Evolutionary conservation across 768 basidiomycete genomes (phyloP), one percentile per base, ranked within the genome.

Genomic region (Pleurotus tuoliensis): DNA sequence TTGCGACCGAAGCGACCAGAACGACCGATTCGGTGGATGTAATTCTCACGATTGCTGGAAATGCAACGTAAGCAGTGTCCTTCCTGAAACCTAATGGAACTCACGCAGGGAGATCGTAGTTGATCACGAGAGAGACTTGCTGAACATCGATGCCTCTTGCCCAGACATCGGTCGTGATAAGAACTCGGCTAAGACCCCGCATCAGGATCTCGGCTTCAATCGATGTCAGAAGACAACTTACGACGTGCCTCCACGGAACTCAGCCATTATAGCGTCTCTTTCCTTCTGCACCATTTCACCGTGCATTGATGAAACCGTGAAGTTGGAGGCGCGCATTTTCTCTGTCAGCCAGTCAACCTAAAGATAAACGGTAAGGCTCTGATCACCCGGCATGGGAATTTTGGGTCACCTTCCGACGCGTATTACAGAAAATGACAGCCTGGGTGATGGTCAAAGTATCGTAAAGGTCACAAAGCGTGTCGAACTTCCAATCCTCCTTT

Each of bases 401-500:
- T 41, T n/a, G 7, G 27, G 38, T 38, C 16, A 90, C 95, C 89
- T 98, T 98, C 77, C 95, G 82, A 65, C 93, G 83, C 13, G 94
- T 98, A 77, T 98, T 98, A 77, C 96, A 98, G 78, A 98, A 98
- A 69, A 98, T 97, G 69, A 98, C 95, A 47, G 95, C 96, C 81
- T 98, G 96, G 5, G 95, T 98, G 71, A 99, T 98, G 54, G 95
- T 98, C 62, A 99, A 85, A 25, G 96, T 98, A 72, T 98, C 96
- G 74, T 97, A 98, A 47, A 99, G 76, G 75, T 97, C 96, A 69
- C 92, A 97, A 30, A 99, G 81, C 0, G 95, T 98, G 73, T 98
- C 95, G 67, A 97, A 95, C 70, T 99, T 99, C 95, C 95, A 98
- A 68, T 99, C 96, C 73, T 99, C 96, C 76, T 98, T 97, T 75